Evolutionary conservation across 345 rosid species (phyloP).

Genomic region (Salix purpurea): DNA sequence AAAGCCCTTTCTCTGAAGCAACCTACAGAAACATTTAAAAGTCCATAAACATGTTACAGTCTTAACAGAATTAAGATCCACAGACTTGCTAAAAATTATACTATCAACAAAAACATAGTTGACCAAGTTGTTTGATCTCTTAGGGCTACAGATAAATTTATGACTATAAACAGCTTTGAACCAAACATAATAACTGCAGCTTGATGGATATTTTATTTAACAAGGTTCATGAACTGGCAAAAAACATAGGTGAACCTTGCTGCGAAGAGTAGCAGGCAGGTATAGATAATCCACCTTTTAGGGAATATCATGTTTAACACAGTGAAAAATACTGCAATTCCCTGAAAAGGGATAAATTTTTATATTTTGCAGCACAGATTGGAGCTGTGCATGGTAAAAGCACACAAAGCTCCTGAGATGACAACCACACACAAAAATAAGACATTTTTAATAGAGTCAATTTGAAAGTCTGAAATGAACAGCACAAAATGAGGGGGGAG

Average conservation of each 20-base stretch:
- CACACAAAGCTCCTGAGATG: not conserved
- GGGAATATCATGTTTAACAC: not conserved
- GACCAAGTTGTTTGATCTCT: not conserved
- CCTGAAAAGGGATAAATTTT: not conserved
- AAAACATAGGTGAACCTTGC: not conserved
- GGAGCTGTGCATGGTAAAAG: not conserved
- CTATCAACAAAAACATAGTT: not conserved
- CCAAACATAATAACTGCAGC: not conserved
- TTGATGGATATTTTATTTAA: not conserved
- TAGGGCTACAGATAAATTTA: no score
- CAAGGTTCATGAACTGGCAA: not conserved
- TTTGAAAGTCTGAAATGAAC: not conserved
- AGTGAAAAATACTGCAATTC: not conserved
- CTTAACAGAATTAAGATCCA: not conserved
- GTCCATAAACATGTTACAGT: not conserved
- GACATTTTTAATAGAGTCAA: not conserved
- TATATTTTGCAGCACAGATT: not conserved
- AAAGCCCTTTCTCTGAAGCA: slow-evolving; percentile 34
- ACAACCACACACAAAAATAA: not conserved
- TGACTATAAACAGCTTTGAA: not conserved
- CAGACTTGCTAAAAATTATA: not conserved
- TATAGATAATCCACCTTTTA: not conserved
- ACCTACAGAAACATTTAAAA: slow-evolving; percentile 14
- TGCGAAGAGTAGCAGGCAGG: not conserved
- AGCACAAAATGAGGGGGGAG: not conserved